Evolutionary conservation across 2,329 filamentous ascomycete species (phyloP).

Genomic region (Drechslerella stenobrocha): DNA sequence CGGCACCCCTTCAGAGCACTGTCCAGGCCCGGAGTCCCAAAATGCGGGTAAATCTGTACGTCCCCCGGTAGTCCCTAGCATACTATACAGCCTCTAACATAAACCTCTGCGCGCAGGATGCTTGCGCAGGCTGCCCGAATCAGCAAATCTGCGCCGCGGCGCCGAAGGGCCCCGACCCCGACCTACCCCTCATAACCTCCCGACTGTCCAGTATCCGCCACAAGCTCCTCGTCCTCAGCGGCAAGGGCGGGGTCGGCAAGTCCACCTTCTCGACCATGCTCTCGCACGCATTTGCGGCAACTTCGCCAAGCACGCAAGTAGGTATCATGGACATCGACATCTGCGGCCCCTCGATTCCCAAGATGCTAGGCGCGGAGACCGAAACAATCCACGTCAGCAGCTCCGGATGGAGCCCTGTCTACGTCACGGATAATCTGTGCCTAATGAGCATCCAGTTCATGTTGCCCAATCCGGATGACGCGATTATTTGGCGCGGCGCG

Average conservation of each 20-base stretch:
- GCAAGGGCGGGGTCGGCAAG: conserved; percentile 96
- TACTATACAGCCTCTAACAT: conserved; percentile 55
- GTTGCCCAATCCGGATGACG: conserved; percentile 89
- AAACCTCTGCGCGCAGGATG: conserved; percentile 68
- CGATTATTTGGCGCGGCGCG: conserved; percentile 93
- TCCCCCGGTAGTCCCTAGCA: neutral
- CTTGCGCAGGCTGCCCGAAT: conserved; percentile 93
- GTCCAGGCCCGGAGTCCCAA: conserved; percentile 83
- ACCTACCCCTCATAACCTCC: conserved; percentile 83
- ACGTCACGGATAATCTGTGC: conserved; percentile 88
- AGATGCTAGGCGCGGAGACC: conserved; percentile 96
- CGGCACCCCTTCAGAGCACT: conserved; percentile 79
- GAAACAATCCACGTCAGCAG: conserved; percentile 91
- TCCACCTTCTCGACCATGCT: conserved; percentile 89
- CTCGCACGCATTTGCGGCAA: conserved; percentile 78
- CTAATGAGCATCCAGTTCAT: conserved; percentile 99
- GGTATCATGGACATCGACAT: conserved; percentile 99
- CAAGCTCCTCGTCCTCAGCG: conserved; percentile 88
- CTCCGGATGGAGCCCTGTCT: conserved; percentile 90
- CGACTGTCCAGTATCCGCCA: conserved; percentile 80
- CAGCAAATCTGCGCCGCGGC: conserved; percentile 91
- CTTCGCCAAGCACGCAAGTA: conserved; percentile 74
- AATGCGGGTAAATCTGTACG: conserved; percentile 63
- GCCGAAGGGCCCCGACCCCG: conserved; percentile 92
- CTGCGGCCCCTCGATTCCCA: conserved; percentile 91